phyloP scores from a whole-genome alignment of 169 alveolate genomes.

The Cryptosporidium tyzzeri region DNA sequence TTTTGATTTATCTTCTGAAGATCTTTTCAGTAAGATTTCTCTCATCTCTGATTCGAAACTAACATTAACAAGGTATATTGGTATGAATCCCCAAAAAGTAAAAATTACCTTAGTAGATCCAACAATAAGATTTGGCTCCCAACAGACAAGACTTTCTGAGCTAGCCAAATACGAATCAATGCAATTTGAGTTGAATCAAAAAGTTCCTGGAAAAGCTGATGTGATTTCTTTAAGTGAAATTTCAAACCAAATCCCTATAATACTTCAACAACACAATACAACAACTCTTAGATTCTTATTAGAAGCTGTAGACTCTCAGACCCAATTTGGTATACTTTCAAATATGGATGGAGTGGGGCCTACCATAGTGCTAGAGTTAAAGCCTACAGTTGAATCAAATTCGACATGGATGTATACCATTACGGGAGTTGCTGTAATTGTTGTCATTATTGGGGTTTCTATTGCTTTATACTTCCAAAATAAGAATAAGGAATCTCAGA shows the following conservation, averaged over 20 bases:
- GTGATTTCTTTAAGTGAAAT: constrained; percentile 20
- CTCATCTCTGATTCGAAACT: constrained; percentile 32
- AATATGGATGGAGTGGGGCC: constrained; percentile 71
- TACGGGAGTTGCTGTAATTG: constrained; percentile 44
- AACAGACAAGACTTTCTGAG: constrained; percentile 47
- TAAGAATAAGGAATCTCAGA: constrained; percentile 42
- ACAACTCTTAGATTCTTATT: constrained; percentile 38
- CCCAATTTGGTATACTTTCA: constrained; percentile 55
- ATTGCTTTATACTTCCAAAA: constrained; percentile 68
- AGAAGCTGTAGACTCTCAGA: constrained; percentile 18
- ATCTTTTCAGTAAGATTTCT: constrained; percentile 35
- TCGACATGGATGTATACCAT: constrained; percentile 73
- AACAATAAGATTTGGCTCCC: constrained; percentile 1
- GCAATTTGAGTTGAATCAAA: constrained; percentile 1
- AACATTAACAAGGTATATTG: constrained; percentile 46
- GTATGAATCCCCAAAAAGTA: constrained; percentile 52
- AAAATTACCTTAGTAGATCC: constrained; percentile 60
- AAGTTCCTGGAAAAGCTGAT: constrained; percentile 45
- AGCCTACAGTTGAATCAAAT: constrained; percentile 46
- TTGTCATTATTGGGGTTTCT: constrained; percentile 65
- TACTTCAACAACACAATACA: constrained; percentile 61
- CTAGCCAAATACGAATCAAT: constrained; percentile 25
- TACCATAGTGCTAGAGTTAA: constrained; percentile 8
- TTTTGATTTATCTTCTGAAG: constrained; percentile 40
- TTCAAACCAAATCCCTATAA: constrained; percentile 29